These are phyloP conservation scores for Adiantum capillusveneris DNA, from an alignment of 75 land plant species.

Conservation along the genomic window DNA sequence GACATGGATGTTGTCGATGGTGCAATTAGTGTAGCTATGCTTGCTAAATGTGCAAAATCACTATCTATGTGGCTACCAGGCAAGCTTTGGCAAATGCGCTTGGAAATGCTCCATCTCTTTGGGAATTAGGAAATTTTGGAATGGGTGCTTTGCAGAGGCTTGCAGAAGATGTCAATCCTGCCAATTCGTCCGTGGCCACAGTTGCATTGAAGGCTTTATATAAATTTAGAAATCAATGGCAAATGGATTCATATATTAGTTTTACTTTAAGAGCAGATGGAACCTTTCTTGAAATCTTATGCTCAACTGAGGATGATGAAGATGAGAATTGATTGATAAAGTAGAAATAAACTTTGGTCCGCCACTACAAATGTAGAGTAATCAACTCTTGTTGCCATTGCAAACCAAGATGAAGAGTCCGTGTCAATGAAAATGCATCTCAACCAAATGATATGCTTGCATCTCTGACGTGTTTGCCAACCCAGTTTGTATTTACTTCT, in stretches of 20 bases:
- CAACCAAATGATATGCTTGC: too few species aligned
- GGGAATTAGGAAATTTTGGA: conserved; percentile 98
- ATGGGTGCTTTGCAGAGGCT: conserved; percentile 95
- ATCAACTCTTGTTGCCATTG: too few species aligned
- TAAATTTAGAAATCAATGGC: conserved; percentile 79
- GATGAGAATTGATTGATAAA: conserved; percentile 1
- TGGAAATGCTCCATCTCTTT: conserved; percentile 93
- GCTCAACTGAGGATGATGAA: not conserved
- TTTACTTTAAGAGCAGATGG: conserved; percentile 43
- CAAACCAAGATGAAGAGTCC: too few species aligned
- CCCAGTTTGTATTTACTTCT: too few species aligned
- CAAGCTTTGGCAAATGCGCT: conserved; percentile 94
- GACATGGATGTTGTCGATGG: conserved; percentile 99
- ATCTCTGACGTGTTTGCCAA: too few species aligned
- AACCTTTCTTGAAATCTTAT: conserved; percentile 1
- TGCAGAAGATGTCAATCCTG: conserved; percentile 9
- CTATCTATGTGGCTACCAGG: conserved; percentile 96
- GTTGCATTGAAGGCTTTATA: conserved; percentile 81
- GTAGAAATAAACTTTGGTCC: too few species aligned
- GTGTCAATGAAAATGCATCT: too few species aligned
- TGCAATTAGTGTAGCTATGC: conserved; percentile 65
- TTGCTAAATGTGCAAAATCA: conserved; percentile 89
- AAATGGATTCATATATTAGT: conserved; percentile 62
- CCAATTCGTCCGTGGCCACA: conserved; percentile 77
- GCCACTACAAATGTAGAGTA: too few species aligned